phyloP scores from a whole-genome alignment of 371 early-diverging fungal genomes.

The Blastocladiella emersonii region DNA sequence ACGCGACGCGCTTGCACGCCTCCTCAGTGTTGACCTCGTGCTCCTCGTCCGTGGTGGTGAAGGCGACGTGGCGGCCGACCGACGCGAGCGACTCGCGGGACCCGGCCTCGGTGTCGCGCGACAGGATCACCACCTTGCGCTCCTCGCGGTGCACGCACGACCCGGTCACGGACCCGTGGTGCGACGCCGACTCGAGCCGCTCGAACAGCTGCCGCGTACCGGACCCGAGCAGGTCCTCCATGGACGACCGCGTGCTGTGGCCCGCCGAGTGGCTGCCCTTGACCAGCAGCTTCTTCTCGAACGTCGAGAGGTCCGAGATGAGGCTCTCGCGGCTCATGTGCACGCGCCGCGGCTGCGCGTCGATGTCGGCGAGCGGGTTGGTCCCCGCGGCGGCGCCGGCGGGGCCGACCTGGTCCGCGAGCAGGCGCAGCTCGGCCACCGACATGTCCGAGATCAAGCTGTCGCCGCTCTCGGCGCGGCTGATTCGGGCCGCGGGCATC shows the following conservation, averaged over 20 bases:
- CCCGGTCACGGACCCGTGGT: no score
- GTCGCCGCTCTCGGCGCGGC: not conserved
- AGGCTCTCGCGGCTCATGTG: not conserved
- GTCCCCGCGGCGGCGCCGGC: not conserved
- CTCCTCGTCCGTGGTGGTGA: not conserved
- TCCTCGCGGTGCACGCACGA: no score
- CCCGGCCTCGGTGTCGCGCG: not conserved
- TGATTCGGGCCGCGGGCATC: no score
- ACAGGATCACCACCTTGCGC: not conserved
- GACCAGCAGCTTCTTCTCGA: not conserved
- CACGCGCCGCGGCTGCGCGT: not conserved
- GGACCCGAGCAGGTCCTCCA: not conserved
- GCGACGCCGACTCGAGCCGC: no score
- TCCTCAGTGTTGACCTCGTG: not conserved
- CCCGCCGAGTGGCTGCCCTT: not conserved
- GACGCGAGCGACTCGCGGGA: not conserved
- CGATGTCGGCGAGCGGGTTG: not conserved
- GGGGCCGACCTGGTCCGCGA: not conserved
- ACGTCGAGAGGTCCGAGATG: not conserved
- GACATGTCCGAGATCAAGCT: not conserved
- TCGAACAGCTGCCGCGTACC: not conserved
- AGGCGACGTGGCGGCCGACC: not conserved
- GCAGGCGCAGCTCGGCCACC: not conserved
- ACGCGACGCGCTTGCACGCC: not conserved
- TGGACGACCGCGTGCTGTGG: not conserved